Evolutionary conservation across 1,139 yeast genomes (phyloP), one percentile per base, ranked within the genome.

Genomic region (Diutina siamensis): DNA sequence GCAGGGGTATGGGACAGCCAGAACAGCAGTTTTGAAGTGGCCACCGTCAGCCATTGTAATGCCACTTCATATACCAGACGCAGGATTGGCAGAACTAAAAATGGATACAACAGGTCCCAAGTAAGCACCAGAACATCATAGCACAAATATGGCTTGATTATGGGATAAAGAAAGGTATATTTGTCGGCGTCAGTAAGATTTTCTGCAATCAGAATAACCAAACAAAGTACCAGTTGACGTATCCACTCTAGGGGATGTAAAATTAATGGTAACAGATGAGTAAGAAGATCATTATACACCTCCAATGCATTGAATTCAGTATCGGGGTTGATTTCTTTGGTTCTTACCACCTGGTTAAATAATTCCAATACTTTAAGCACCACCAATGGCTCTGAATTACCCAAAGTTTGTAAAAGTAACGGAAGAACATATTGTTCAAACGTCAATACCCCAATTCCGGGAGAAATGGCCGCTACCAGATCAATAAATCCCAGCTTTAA

Each of bases 191-290:
- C 72, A 15, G 81, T 69, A 40, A 88, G 61, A 55, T 79, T 79
- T 2, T 69, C 68, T 2, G 85, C 77, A 3, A 84, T 73, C 0
- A 83, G 72, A 1, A 83, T 66, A 1, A 88, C 67, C 45, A 88
- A 67, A 3, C 71, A 64, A 35, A 88, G 57, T 0, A 83, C 77
- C 2, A 84, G 74, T 50, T 83, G 86, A 42, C 96, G 66, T 8
- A 92, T 81, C 82, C 95, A 82, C 48, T 79, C 82, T 59, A 88
- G 88, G 0, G 98, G 98, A 57, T 88, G 97, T 9, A 92, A 61
- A 1, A 83, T 58, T 10, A 70, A 57, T 44, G 57, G 56, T 2
- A 62, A 53, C 1, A 69, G 61, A 48, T 57, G 63, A 1, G 50
- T 40, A 17, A 71, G 53, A 19, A 71, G 51, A 49, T 70, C 74